Percentiles rank a stretch among this genome's conserved stretches.
These are phyloP conservation scores for Epicoccum sorghinum DNA, from an alignment of 2,329 filamentous ascomycete genomes.

Conservation along the genomic window DNA sequence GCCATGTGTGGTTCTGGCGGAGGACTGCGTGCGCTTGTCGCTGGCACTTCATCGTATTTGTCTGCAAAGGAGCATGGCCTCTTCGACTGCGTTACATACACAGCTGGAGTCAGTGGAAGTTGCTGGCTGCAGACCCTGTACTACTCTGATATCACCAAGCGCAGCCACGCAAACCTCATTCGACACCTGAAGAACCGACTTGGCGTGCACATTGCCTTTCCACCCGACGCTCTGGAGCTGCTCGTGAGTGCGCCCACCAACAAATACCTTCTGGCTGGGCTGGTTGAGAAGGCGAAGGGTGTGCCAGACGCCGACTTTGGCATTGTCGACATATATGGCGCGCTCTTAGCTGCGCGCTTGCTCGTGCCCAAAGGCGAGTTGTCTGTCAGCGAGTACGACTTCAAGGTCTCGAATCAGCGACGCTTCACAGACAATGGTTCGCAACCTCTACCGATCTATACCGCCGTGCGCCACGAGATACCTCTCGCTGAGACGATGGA, in stretches of 20 bases:
- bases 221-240: conserved; percentile 79
- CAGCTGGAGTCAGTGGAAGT: conserved; percentile 91
- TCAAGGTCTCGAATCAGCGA: conserved; percentile 89
- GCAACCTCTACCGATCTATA: conserved; percentile 92
- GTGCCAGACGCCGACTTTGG: conserved; percentile 82
- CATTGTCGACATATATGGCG: conserved; percentile 89
- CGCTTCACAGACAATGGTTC: conserved; percentile 76
- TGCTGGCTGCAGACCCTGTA: conserved; percentile 94
- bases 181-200: conserved; percentile 86
- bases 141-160: conserved; percentile 76
- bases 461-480: conserved; percentile 93
- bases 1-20: conserved; percentile 95
- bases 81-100: conserved; percentile 94
- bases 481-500: conserved; percentile 63
- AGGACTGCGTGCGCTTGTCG: conserved; percentile 85
- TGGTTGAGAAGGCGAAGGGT: conserved; percentile 90
- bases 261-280: conserved; percentile 83
- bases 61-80: conserved; percentile 85
- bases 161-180: conserved; percentile 72
- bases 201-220: conserved; percentile 89
- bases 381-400: conserved; percentile 74
- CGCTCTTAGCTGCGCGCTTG: conserved; percentile 81
- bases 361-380: conserved; percentile 87
- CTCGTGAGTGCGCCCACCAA: conserved; percentile 90
- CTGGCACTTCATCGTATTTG: conserved; percentile 84